Evolutionary conservation across 495 filamentous ascomycete species (phyloP), one percentile per base, ranked within the genome.

Genomic region (Penicillium atrosanguineum): DNA sequence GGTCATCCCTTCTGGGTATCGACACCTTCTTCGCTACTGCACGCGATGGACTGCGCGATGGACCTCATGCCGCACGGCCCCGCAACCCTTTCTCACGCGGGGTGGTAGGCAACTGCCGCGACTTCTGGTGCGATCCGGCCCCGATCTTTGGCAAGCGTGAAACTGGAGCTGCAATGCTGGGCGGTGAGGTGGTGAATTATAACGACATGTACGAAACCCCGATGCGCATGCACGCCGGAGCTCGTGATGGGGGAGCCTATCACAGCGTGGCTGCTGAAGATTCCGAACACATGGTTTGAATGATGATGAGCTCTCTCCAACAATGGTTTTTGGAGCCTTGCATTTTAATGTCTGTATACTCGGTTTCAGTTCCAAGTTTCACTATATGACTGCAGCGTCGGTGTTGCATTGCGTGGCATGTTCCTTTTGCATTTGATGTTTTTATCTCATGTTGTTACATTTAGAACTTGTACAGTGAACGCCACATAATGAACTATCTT

Each of bases 111-210:
- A 98, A 98, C 59, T 97, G 93, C 64, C 90, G 84, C 51, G 94
- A 98, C 69, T 98, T 98, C 69, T 98, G 90, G 89, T 90, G 89
- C 60, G 94, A 97, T 64, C 82, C 88, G 0, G 83, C 87, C 16
- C 91, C 94, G 7, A 61, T 95, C 28, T 91, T 97, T 70, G 84
- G 88, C 34, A 79, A 77, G 50, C 81, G 88, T 28, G 81, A 87
- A 55, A 84, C 81, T 48, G 92, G 91, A 6, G 76, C 81, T 23
- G 90, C 84, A 2, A 77, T 90, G 71, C 70, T 98, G 5, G 90
- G 83, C 11, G 93, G 94, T 14, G 81, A 88, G 57, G 60, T 76
- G 15, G 82, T 98, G 48, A 89, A 96, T 68, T 98, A 96, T 68
- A 87, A 89, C 19, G 82, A 79, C 34, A 84, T 97, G 79, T 98